phyloP scores from a whole-genome alignment of 2,329 filamentous ascomycete species.

The Penicillium sp. region DNA sequence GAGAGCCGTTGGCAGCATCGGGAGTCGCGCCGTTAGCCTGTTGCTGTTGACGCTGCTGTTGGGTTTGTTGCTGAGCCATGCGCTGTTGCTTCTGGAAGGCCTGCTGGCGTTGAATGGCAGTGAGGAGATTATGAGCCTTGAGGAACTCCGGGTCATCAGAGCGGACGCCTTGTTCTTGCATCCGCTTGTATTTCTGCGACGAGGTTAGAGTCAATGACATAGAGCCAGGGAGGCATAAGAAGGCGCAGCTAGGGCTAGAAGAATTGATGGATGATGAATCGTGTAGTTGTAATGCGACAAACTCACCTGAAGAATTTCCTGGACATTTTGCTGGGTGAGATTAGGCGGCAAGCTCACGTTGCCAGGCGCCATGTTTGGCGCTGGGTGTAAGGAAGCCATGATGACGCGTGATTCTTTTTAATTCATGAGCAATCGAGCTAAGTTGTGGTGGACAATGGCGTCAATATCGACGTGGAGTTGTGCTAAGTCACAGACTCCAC shows the following conservation, averaged over 20 bases:
- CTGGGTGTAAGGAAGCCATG: conserved; percentile 80
- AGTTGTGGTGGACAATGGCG: conserved; percentile 22
- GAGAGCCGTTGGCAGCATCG: conserved; percentile 42
- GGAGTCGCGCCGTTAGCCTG: conserved; percentile 44
- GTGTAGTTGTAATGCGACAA: conserved; percentile 5
- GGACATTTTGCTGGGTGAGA: conserved; percentile 73
- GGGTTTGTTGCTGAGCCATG: conserved; percentile 45
- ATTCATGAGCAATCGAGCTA: conserved; percentile 32
- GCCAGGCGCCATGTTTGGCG: conserved; percentile 66
- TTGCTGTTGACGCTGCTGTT: conserved; percentile 41
- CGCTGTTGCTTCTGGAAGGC: conserved; percentile 57
- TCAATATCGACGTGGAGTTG: conserved; percentile 20
- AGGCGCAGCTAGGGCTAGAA: neutral
- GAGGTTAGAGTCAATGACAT: conserved; percentile 37
- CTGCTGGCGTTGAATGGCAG: conserved; percentile 65
- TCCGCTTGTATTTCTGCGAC: conserved; percentile 76
- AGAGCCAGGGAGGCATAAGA: neutral
- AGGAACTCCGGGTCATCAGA: conserved; percentile 82
- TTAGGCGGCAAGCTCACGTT: conserved; percentile 63
- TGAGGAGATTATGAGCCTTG: conserved; percentile 74
- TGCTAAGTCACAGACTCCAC: conserved; percentile 24
- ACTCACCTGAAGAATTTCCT: conserved; percentile 63
- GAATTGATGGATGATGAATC: neutral
- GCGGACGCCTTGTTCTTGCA: conserved; percentile 81
- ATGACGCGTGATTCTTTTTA: conserved; percentile 36